Percentiles rank a stretch among this genome's conserved stretches.
Evolutionary conservation across 441 rosid species (phyloP).

Genomic region (Brassica hybrid): DNA sequence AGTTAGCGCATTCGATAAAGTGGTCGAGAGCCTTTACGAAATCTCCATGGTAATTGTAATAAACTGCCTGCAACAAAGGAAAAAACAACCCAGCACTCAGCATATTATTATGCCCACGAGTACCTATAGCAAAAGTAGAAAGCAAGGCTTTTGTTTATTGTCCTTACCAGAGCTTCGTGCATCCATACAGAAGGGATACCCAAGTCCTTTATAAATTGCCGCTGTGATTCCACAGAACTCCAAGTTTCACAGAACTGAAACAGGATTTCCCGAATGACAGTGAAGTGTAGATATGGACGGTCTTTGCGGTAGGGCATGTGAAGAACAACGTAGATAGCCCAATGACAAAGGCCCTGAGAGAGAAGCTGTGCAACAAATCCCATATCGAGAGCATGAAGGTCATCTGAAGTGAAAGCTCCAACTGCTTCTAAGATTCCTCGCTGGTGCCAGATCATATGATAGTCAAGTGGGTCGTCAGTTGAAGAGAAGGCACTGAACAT

Average conservation of each 20-base stretch:
- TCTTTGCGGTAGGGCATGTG: slow-evolving; percentile 78
- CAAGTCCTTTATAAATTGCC: slow-evolving; percentile 73
- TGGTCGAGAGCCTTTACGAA: slow-evolving; percentile 83
- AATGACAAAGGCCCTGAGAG: slow-evolving; percentile 79
- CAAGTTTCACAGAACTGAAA: slow-evolving; percentile 93
- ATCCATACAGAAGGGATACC: slow-evolving; percentile 86
- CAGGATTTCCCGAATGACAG: slow-evolving; percentile 80
- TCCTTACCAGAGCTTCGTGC: slow-evolving; percentile 93
- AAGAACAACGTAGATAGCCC: slow-evolving; percentile 97
- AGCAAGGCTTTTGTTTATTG: slow-evolving; percentile 33
- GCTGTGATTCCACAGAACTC: slow-evolving; percentile 81
- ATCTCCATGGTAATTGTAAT: slow-evolving; percentile 74
- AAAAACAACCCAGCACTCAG: slow-evolving; percentile 17
- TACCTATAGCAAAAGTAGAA: too few species aligned
- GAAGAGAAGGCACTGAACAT: slow-evolving; percentile 96
- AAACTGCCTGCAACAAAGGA: slow-evolving; percentile 71
- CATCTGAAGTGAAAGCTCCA: slow-evolving; percentile 77
- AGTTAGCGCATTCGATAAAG: slow-evolving; percentile 77
- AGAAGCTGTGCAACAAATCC: slow-evolving; percentile 88
- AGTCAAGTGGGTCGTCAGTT: slow-evolving; percentile 93
- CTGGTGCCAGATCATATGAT: slow-evolving; percentile 99
- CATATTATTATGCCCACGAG: too few species aligned
- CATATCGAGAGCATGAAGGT: slow-evolving; percentile 95
- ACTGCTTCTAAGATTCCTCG: slow-evolving; percentile 81
- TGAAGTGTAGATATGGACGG: slow-evolving; percentile 80